Evolutionary conservation across 306 rosid species (phyloP), one percentile per base, ranked within the genome.

Genomic region (Urtica urens): DNA sequence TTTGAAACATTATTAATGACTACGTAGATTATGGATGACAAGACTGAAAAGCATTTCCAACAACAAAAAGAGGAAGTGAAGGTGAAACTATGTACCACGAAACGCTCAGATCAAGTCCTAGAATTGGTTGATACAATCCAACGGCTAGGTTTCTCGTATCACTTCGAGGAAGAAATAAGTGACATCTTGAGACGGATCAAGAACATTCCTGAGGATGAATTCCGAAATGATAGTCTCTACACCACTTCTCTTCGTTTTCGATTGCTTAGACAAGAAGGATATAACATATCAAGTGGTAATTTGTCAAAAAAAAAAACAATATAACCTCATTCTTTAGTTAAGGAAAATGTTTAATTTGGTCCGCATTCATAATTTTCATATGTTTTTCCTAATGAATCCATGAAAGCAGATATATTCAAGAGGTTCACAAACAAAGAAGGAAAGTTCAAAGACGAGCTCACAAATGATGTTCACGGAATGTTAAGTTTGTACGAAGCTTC

Each of bases 361-460:
- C 10, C 1, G 5, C 5, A 4, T 15, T 8, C 3, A 0, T 5
- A 17, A 11, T 13, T 17, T 2, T 15, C 23, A 9, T 2, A 5
- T 3, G 9, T 21, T 43, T 21, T 3, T 1, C 13, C 7, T 10
- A 5, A 3, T 2, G 1, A 12, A 7, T 21, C 26, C 15, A 4
- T 46, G 16, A 24, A n/a, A 2, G 4, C 46, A 58, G 72, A 53
- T 19, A 24, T 52, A 9, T 58, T 66, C 20, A 8, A 45, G 24
- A 23, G 27, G 31, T 58, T 58, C 51, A 58, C 41, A 19, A 49
- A 66, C 49, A 23, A 44, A 15, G 35, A 66, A 56, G 72, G 66
- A 7, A 58, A 51, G 6, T 58, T 66, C 19, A 4, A 58, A 0
- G 13, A 34, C 9, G n/a, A 20, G 14, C 50, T 58, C 10, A 8